Evolutionary conservation across 2,329 filamentous ascomycete genomes (phyloP), one percentile per base, ranked within the genome.

Genomic region (Trichoderma sp.): DNA sequence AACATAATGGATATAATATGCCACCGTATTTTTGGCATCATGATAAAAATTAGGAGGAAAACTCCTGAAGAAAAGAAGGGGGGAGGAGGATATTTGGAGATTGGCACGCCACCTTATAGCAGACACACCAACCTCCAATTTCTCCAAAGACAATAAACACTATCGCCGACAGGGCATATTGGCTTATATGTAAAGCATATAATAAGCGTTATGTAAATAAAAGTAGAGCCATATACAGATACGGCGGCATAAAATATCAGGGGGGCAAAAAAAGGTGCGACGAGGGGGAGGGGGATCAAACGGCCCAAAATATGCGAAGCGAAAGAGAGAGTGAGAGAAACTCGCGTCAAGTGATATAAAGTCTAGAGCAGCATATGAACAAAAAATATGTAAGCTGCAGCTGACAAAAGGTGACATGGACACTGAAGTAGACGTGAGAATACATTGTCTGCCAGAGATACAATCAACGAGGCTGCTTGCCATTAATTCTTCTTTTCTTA

Each of bases 61-160:
- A 1, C n/a, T 35, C 38, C 66, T 45, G 73, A 64, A 73, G 35
- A 21, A 38, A 38, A 65, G 18, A 31, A 45, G 64, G 35, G 33
- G 29, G 18, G 24, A 27, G 33, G 60, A 62, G 29, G 16, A 33
- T 56, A n/a, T 29, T n/a, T 38, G 21, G 21, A 24, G 31, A 31
- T 29, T 33, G 12, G 14, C 5, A 31, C 4, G 45, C n/a, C n/a
- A 4, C 7, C 60, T 3, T 53, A 38, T 21, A 24, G 27, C 59
- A 18, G 38, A 69, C 21, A 65, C 66, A 45, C 29, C 29, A 62
- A 18, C 14, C 29, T 31, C 63, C 56, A 53, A 45, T 64, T 60
- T 41, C 18, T 75, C 73, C 24, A 76, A 79, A 81, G 78, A 81
- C 78, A 82, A 81, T 82, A 82, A 81, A 83, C 80, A 81, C 81